These are phyloP conservation scores for Leucocoprinus birnbaumii DNA, from an alignment of 768 basidiomycete genomes.

Conservation along the genomic window DNA sequence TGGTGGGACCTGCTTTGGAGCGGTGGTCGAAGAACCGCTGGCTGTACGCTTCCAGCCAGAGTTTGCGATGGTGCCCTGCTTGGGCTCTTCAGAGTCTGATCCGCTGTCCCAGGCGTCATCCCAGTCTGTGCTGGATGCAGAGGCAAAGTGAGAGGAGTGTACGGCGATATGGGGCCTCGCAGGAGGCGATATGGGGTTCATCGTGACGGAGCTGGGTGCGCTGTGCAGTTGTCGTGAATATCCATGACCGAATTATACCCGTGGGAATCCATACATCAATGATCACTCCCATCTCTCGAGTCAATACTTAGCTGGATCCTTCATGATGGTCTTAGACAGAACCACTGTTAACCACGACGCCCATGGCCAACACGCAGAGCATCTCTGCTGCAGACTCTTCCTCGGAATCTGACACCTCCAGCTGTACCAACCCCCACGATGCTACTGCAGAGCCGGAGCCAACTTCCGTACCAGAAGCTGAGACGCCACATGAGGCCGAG, in stretches of 20 bases:
- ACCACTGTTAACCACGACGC: too few species aligned
- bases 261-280: constrained; percentile 9
- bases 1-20: constrained; percentile 54
- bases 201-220: constrained; percentile 18
- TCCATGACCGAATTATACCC: background rate
- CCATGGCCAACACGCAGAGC: too few species aligned
- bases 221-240: background rate
- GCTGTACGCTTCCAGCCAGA: constrained; percentile 36
- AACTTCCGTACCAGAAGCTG: too few species aligned
- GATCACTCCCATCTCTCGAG: too few species aligned
- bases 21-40: constrained; percentile 25
- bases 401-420: too few species aligned
- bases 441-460: too few species aligned
- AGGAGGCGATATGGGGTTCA: constrained; percentile 65
- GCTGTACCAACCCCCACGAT: too few species aligned
- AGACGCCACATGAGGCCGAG: too few species aligned
- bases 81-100: constrained; percentile 72
- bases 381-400: too few species aligned
- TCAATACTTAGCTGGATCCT: too few species aligned
- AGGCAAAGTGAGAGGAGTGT: constrained; percentile 45
- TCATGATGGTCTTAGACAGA: too few species aligned
- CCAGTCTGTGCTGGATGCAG: constrained; percentile 21
- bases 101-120: constrained; percentile 87
- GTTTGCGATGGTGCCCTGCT: constrained; percentile 39
- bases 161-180: constrained; percentile 72